phyloP scores from a whole-genome alignment of 352 stramenopile genomes.

The Globisporangium spinosum region DNA sequence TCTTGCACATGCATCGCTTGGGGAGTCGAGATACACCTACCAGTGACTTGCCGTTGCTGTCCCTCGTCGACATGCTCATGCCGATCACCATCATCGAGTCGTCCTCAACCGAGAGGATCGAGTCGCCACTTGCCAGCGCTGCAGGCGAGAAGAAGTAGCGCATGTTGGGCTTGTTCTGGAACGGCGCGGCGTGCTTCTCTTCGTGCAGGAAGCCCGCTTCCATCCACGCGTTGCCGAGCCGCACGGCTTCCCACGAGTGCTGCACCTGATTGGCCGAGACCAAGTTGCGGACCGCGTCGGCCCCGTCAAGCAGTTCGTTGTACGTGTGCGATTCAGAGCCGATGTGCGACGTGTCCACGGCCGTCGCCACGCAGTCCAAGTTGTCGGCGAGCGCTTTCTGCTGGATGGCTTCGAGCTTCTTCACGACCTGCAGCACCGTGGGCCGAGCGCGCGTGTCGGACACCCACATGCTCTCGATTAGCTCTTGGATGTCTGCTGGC shows the following conservation, averaged over 20 bases:
- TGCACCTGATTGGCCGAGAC: slow-evolving; percentile 35
- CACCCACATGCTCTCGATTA: slow-evolving; percentile 48
- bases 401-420: slow-evolving; percentile 41
- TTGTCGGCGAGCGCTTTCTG: slow-evolving; percentile 20
- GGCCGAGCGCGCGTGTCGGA: slow-evolving; percentile 33
- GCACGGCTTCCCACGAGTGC: slow-evolving; percentile 40
- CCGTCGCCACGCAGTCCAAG: slow-evolving; percentile 32
- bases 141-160: slow-evolving; percentile 16
- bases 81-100: slow-evolving; percentile 19
- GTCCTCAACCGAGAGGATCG: slow-evolving; percentile 10
- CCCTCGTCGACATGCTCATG: slow-evolving; percentile 18
- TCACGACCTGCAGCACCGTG: slow-evolving; percentile 40
- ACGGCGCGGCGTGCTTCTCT: slow-evolving; percentile 37
- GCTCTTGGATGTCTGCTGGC: slow-evolving; percentile 29
- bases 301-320: slow-evolving; percentile 20
- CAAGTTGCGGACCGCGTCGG: slow-evolving; percentile 17
- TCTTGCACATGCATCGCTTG: slow-evolving; percentile 17
- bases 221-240: slow-evolving; percentile 61
- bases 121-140: background rate
- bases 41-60: background rate
- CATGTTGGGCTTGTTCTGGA: slow-evolving; percentile 23
- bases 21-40: background rate
- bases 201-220: slow-evolving; percentile 53
- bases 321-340: slow-evolving; percentile 26
- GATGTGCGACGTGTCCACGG: slow-evolving; percentile 31